These are phyloP conservation scores for Neurospora tetraspora DNA, from an alignment of 495 filamentous ascomycete genomes.

Conservation along the genomic window DNA sequence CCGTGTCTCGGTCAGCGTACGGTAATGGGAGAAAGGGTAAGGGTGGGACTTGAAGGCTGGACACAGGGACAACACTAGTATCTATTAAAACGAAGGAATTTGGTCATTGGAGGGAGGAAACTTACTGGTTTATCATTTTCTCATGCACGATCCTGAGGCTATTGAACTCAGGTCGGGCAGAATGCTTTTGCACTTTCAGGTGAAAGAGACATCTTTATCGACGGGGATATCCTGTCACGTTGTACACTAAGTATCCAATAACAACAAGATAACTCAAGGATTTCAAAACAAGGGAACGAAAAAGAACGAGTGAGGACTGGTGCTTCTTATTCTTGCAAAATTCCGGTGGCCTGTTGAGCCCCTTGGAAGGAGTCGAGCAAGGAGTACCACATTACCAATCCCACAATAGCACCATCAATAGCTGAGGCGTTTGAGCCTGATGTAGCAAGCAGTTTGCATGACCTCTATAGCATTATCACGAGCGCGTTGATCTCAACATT, in stretches of 20 bases:
- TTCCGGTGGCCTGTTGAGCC: not conserved
- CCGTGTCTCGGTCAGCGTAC: not conserved
- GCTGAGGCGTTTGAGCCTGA: not conserved
- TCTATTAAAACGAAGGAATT: not conserved
- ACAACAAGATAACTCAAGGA: not conserved
- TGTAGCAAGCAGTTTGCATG: not conserved
- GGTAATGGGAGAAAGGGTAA: not conserved
- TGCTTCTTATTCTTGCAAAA: not conserved
- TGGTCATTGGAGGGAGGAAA: not conserved
- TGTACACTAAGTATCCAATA: not conserved
- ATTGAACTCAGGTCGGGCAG: not conserved
- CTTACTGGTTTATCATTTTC: not conserved
- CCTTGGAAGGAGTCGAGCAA: not conserved
- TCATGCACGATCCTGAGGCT: not conserved
- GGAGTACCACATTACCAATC: not conserved
- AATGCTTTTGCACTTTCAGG: not conserved
- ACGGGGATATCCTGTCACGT: not conserved
- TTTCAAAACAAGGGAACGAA: not conserved
- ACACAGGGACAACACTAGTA: not conserved
- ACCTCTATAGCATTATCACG: not conserved
- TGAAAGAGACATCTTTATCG: not conserved
- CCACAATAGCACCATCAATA: not conserved
- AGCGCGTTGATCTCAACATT: not conserved
- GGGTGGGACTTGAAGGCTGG: not conserved
- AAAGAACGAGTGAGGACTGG: not conserved